phyloP scores from a whole-genome alignment of 805 yeast species.

The Schwanniomyces yamadae region DNA sequence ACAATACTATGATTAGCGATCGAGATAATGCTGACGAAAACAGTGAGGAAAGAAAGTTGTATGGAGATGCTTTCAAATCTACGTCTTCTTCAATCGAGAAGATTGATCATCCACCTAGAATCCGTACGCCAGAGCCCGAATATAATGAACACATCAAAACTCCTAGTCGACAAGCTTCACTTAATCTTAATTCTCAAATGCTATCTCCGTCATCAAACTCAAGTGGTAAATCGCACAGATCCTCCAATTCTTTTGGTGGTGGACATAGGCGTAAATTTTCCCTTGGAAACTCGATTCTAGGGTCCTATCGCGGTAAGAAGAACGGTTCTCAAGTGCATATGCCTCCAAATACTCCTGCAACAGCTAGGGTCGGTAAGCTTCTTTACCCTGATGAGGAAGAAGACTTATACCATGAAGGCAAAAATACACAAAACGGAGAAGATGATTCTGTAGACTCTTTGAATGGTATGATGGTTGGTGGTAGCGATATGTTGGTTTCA shows the following conservation, averaged over 20 bases:
- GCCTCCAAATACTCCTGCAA: constrained; percentile 60
- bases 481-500: constrained; percentile 60
- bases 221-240: constrained; percentile 32
- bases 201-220: constrained; percentile 32
- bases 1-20: constrained; percentile 1
- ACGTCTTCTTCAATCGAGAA: constrained; percentile 30
- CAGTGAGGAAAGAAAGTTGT: constrained; percentile 31
- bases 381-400: constrained; percentile 28
- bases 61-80: constrained; percentile 42
- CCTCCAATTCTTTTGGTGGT: constrained; percentile 34
- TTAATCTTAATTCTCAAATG: constrained; percentile 26
- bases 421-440: constrained; percentile 29
- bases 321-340: constrained; percentile 38
- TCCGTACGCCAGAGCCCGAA: constrained; percentile 26
- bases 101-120: constrained; percentile 15
- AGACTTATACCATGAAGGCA: constrained; percentile 30
- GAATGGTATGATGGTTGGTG: constrained; percentile 51
- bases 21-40: constrained; percentile 17
- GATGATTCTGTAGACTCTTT: constrained; percentile 64
- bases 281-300: constrained; percentile 55
- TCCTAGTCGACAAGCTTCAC: constrained; percentile 40
- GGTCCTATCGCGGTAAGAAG: constrained; percentile 45
- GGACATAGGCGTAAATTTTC: constrained; percentile 63
- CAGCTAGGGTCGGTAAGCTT: constrained; percentile 36
- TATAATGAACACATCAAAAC: constrained; percentile 16